phyloP scores from a whole-genome alignment of 805 yeast genomes.

The Sugiyamaella americana region DNA sequence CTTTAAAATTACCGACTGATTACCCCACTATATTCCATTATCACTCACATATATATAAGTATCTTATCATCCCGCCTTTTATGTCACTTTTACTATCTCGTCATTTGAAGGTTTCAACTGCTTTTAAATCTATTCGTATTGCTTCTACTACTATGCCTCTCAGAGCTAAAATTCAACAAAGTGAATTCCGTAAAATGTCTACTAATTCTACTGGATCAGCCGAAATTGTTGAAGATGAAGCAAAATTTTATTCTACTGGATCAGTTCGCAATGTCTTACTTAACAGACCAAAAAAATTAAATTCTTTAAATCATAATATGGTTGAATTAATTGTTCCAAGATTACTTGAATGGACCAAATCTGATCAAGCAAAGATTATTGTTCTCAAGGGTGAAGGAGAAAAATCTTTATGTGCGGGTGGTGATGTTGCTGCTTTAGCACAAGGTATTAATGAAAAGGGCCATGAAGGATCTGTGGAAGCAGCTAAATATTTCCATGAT shows the following conservation, averaged over 20 bases:
- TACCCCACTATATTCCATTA: no score
- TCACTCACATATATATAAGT: no score
- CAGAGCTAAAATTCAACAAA: constrained; percentile 28
- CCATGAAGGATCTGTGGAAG: constrained; percentile 44
- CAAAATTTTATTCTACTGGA: constrained; percentile 54
- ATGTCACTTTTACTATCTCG: not conserved
- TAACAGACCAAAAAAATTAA: constrained; percentile 76
- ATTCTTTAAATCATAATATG: constrained; percentile 78
- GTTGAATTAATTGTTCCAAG: constrained; percentile 65
- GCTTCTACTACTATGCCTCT: constrained; percentile 26
- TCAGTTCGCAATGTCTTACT: constrained; percentile 68
- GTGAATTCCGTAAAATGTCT: constrained; percentile 17
- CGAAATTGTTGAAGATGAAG: constrained; percentile 47
- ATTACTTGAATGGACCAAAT: constrained; percentile 67
- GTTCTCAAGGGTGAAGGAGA: constrained; percentile 57
- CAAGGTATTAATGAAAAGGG: constrained; percentile 27
- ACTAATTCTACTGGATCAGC: constrained; percentile 5
- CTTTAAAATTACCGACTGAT: no score
- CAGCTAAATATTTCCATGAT: constrained; percentile 61
- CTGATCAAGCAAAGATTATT: constrained; percentile 56
- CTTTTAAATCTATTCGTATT: no score
- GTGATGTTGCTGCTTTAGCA: constrained; percentile 84
- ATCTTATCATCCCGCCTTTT: no score
- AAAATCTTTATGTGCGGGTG: constrained; percentile 90
- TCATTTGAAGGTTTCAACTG: not conserved